A percentile compares a stretch with the other conserved stretches of the same genome.
Conservation (phyloP, 2,329 filamentous ascomycete genomes). For the Aspergillus proliferans region DNA sequence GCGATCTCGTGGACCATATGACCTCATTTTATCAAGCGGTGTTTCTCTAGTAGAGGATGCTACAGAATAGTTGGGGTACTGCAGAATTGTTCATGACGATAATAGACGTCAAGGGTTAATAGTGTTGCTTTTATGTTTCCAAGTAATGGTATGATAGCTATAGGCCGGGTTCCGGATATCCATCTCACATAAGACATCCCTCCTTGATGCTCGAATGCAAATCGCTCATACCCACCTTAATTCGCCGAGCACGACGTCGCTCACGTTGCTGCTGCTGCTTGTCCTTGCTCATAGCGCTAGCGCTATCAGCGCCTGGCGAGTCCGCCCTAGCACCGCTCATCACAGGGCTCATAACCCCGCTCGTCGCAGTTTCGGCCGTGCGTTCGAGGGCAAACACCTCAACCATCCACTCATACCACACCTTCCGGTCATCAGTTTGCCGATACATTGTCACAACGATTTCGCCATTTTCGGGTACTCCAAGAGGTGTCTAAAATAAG, state of each 20-base stretch:
- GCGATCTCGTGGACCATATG: too few relatives aligned
- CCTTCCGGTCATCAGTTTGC: slow-evolving; percentile 87
- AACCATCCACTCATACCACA: slow-evolving; percentile 98
- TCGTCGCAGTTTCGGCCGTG: slow-evolving; percentile 8
- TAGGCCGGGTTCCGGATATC: not conserved
- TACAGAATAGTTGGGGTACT: too few relatives aligned
- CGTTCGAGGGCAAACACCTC: slow-evolving; percentile 61
- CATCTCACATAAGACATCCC: slow-evolving; percentile 42
- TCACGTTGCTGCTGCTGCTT: slow-evolving; percentile 10
- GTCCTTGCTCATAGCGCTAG: slow-evolving; percentile 12
- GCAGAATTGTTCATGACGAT: too few relatives aligned
- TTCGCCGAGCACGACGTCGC: slow-evolving; percentile 16
- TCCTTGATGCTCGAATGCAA: slow-evolving; percentile 46
- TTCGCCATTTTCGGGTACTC: slow-evolving; percentile 76
- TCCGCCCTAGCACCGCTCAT: slow-evolving; percentile 25
- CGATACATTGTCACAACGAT: slow-evolving; percentile 92
- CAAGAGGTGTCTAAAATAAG: slow-evolving; percentile 63
- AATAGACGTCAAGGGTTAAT: too few relatives aligned
- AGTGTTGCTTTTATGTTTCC: too few relatives aligned
- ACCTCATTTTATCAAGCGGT: too few relatives aligned
- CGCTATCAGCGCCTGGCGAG: slow-evolving; percentile 19
- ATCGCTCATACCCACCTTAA: slow-evolving; percentile 41
- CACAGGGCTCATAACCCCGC: slow-evolving; percentile 16
- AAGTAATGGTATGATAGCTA: not conserved
- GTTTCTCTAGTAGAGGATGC: too few relatives aligned